phyloP scores from a whole-genome alignment of 1,284 basidiomycete genomes.

The Pseudomicrostroma phylloplanum region DNA sequence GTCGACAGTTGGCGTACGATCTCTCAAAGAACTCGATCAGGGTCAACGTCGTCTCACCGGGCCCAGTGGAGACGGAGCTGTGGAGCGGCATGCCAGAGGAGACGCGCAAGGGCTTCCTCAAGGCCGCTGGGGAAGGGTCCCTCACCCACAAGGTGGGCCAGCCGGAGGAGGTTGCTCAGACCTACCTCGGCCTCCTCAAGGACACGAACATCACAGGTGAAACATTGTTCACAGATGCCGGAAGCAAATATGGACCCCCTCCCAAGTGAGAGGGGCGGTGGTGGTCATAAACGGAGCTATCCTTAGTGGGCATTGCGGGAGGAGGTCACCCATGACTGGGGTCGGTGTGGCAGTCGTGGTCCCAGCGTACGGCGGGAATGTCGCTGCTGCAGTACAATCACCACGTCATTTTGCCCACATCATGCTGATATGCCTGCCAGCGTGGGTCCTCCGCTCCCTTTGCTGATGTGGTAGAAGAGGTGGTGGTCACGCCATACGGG shows the following conservation, averaged over 20 bases:
- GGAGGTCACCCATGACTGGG: too few relatives aligned
- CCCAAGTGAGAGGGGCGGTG: too few relatives aligned
- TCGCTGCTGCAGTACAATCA: too few relatives aligned
- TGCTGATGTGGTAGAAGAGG: too few relatives aligned
- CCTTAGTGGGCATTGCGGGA: too few relatives aligned
- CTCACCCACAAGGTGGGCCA: conserved; percentile 15
- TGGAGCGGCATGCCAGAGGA: conserved; percentile 17
- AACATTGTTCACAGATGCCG: conserved; percentile 5
- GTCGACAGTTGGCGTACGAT: conserved; percentile 20
- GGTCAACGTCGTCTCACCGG: conserved; percentile 24
- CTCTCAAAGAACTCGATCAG: conserved; percentile 19
- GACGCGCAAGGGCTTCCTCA: conserved; percentile 6
- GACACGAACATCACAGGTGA: conserved; percentile 26
- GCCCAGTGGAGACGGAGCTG: conserved; percentile 25
- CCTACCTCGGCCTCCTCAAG: conserved; percentile 28
- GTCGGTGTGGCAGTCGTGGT: too few relatives aligned
- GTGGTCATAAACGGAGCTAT: too few relatives aligned
- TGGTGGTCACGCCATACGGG: too few relatives aligned
- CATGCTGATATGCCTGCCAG: too few relatives aligned
- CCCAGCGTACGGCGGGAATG: too few relatives aligned
- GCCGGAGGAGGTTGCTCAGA: conserved; percentile 19
- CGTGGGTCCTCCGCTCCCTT: too few relatives aligned
- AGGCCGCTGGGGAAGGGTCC: background rate
- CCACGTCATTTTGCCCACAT: too few relatives aligned
- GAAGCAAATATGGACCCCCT: background rate